These are phyloP conservation scores for Amaranthus palmeri DNA, from an alignment of 148 eudicot genomes.

Conservation along the genomic window DNA sequence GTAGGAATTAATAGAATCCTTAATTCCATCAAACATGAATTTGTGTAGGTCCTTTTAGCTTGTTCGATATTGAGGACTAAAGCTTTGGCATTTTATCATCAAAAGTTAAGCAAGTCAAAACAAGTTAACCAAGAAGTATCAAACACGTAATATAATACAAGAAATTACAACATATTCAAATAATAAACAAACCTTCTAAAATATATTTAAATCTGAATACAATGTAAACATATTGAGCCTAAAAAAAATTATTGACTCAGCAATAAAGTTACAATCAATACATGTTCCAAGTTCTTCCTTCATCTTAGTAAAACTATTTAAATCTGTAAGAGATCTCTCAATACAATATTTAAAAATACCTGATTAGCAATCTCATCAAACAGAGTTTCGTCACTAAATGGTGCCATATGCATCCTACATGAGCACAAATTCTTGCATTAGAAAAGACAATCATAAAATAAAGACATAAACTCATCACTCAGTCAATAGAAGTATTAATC, in stretches of 20 bases:
- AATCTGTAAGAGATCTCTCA: no score
- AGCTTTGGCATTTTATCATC: no score
- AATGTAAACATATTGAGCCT: no score
- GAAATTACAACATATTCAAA: no score
- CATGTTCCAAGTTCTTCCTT: background rate
- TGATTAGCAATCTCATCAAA: slow-evolving; percentile 87
- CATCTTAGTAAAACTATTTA: background rate
- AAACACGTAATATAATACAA: no score
- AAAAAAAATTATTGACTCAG: background rate
- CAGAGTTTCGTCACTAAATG: slow-evolving; percentile 88
- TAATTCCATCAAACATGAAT: no score
- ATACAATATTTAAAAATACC: slow-evolving; percentile 32
- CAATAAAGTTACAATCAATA: background rate
- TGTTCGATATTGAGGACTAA: no score
- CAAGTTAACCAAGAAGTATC: no score
- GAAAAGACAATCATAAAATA: slow-evolving; percentile 1
- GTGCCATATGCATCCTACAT: slow-evolving; percentile 97
- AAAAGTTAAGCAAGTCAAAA: no score
- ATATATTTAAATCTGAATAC: background rate
- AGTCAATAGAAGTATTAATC: no score
- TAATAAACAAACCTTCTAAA: background rate
- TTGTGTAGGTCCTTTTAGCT: no score
- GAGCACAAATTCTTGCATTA: slow-evolving; percentile 19
- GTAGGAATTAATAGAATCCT: no score
- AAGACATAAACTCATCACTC: background rate